Evolutionary conservation across 1,284 basidiomycete species (phyloP).

Genomic region (Sphagnurus paluster): DNA sequence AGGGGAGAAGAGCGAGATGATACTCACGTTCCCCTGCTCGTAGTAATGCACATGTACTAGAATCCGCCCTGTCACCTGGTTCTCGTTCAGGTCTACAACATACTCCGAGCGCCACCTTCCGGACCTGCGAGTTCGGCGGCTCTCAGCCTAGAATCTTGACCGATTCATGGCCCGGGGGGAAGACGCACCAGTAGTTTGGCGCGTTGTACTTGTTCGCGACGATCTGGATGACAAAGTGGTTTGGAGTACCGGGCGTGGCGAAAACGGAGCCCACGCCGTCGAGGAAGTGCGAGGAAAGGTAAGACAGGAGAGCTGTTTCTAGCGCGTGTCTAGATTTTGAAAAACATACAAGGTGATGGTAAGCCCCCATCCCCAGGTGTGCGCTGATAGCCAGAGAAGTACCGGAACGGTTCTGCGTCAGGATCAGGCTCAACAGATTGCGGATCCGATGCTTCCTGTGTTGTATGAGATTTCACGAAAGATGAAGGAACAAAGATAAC

Average conservation of each 20-base stretch:
- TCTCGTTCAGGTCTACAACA: constrained; percentile 54
- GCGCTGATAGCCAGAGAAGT: constrained; percentile 17
- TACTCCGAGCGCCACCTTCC: constrained; percentile 92
- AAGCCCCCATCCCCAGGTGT: too few relatives aligned
- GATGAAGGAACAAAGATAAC: constrained; percentile 27
- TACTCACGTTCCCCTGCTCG: constrained; percentile 89
- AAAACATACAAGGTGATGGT: not conserved
- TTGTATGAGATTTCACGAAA: constrained; percentile 5
- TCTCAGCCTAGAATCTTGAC: not conserved
- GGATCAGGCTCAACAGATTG: constrained; percentile 61
- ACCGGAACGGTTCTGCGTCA: constrained; percentile 79
- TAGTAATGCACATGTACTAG: constrained; percentile 92
- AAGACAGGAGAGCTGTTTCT: constrained; percentile 65
- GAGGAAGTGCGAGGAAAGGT: constrained; percentile 77
- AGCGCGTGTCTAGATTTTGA: constrained; percentile 70
- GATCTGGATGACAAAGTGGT: constrained; percentile 72
- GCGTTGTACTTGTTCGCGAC: constrained; percentile 95
- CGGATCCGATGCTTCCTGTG: constrained; percentile 76
- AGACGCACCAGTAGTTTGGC: constrained; percentile 81
- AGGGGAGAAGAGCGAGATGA: not conserved
- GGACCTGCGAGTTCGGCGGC: constrained; percentile 56
- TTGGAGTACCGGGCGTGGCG: constrained; percentile 41
- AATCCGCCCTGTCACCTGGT: constrained; percentile 63
- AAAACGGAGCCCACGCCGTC: constrained; percentile 77
- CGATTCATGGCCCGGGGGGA: not conserved